phyloP scores from a whole-genome alignment of 2,329 filamentous ascomycete species.

The Dichotomopilus funicola region DNA sequence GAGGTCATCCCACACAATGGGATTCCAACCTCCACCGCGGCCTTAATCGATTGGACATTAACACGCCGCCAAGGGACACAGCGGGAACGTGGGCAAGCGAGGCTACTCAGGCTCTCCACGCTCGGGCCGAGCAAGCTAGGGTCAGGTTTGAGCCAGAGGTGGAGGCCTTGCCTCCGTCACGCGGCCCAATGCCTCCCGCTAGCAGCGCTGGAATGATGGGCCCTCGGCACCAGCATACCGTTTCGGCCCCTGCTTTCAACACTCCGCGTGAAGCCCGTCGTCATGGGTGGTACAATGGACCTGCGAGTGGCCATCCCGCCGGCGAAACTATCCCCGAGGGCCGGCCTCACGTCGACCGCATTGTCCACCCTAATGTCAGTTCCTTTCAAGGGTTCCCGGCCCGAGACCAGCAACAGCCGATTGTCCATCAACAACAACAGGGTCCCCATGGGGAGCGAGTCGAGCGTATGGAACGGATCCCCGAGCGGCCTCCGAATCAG shows the following conservation, averaged over 20 bases:
- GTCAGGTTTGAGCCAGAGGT: constrained; percentile 51
- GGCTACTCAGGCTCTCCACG: constrained; percentile 48
- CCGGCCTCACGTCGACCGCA: constrained; percentile 44
- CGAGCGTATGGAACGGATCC: constrained; percentile 20
- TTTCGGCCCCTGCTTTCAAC: constrained; percentile 50
- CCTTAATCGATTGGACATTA: constrained; percentile 60
- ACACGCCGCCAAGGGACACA: constrained; percentile 45
- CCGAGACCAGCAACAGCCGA: constrained; percentile 26
- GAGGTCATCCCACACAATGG: constrained; percentile 48
- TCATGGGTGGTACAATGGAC: constrained; percentile 65
- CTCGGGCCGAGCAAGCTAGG: constrained; percentile 47
- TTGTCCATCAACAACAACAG: constrained; percentile 24
- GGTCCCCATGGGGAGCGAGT: constrained; percentile 9
- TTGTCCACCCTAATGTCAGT: constrained; percentile 51
- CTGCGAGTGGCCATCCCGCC: constrained; percentile 30
- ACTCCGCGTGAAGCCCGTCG: constrained; percentile 56
- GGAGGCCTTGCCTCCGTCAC: constrained; percentile 26
- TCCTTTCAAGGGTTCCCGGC: constrained; percentile 47
- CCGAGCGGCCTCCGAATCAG: constrained; percentile 24
- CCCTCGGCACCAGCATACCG: constrained; percentile 48
- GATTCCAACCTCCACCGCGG: constrained; percentile 61
- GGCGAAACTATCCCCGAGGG: constrained; percentile 34
- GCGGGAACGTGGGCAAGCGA: constrained; percentile 53
- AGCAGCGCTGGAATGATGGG: constrained; percentile 7
- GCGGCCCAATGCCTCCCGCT: constrained; percentile 5